Base-by-base conservation (phyloP, 1,284 basidiomycete genomes). In the Hortiboletus rubellus region DNA sequence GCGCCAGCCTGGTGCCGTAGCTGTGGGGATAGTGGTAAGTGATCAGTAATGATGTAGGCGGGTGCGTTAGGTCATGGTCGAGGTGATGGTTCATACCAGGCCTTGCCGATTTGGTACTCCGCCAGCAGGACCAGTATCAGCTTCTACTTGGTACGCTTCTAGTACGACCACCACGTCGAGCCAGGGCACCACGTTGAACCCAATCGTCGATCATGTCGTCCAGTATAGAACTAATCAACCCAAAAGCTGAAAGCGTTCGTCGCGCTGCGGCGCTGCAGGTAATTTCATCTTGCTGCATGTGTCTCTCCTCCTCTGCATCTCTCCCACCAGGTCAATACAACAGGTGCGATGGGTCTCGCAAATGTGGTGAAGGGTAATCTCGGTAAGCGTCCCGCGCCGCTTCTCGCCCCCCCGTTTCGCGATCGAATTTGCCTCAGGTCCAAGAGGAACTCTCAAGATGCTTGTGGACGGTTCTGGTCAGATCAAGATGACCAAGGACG, bases 401-500 rank as follows among this genome's bases (percentile, higher is more conserved):
- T 66, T 59, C 59, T 59, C 57, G 50, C 58, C 48, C 33, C 55
- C 57, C 60, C 46, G 44, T 51, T 55, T 46, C 43, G 49, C 52
- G 62, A 67, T 65, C 58, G 56, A 62, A 59, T 46, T 54, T 58
- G 55, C 45, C 64, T 52, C 61, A 96, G 94, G 95, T 46, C 95
- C 95, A 18, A 80, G 94, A 75, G 95, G 96, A 60, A 98, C 96
- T 4, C 85, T 98, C 66, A 99, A 99, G 82, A 98, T 99, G 96
- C 87, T 99, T 46, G 97, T 99, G 47, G 97, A 99, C 76, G 97
- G 97, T 58, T 83, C 96, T n/a, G 97, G 97, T 15, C 94, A 97
- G 80, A 96, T 99, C 76, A 99, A 98, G 83, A 97, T 99, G 93
- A 99, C 97, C 66, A 99, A 99, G 81, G 97, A 99, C 72, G 97